Evolutionary conservation across 371 early-diverging fungal genomes (phyloP).

Genomic region (Blakeslea trispora): DNA sequence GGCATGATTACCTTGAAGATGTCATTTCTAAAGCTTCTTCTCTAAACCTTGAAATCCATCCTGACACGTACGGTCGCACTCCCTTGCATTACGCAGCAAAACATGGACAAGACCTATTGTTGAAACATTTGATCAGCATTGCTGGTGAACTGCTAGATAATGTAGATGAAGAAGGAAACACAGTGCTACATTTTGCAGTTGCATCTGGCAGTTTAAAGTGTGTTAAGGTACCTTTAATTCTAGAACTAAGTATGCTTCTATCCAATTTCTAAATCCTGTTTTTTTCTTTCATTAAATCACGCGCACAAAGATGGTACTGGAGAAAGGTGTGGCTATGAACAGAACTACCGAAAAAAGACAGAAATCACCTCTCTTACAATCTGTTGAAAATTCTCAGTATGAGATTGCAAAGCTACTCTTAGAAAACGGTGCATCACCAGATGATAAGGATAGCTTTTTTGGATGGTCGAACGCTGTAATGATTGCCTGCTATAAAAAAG

Average conservation of each 20-base stretch:
- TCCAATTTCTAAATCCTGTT: neutral
- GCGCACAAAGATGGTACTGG: constrained; percentile 34
- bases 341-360: constrained; percentile 1
- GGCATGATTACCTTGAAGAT: constrained; percentile 55
- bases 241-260: neutral
- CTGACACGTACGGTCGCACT: constrained; percentile 34
- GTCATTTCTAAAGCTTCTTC: constrained; percentile 25
- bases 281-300: too few relatives aligned
- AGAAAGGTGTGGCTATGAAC: constrained; percentile 22
- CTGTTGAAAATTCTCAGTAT: constrained; percentile 22
- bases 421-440: constrained; percentile 21
- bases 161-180: constrained; percentile 35
- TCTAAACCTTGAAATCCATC: constrained; percentile 15
- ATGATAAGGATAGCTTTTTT: constrained; percentile 32
- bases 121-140: constrained; percentile 24
- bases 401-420: constrained; percentile 33
- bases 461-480: constrained; percentile 41
- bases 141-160: constrained; percentile 15
- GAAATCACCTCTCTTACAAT: constrained; percentile 28
- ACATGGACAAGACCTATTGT: constrained; percentile 36
- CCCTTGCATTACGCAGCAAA: constrained; percentile 59
- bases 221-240: constrained; percentile 24
- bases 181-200: constrained; percentile 54
- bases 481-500: constrained; percentile 34
- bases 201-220: constrained; percentile 16